Percentiles rank a stretch among this genome's conserved stretches.
phyloP scores from a whole-genome alignment of 2,329 filamentous ascomycete species.

The Hirsutella thompsonii region DNA sequence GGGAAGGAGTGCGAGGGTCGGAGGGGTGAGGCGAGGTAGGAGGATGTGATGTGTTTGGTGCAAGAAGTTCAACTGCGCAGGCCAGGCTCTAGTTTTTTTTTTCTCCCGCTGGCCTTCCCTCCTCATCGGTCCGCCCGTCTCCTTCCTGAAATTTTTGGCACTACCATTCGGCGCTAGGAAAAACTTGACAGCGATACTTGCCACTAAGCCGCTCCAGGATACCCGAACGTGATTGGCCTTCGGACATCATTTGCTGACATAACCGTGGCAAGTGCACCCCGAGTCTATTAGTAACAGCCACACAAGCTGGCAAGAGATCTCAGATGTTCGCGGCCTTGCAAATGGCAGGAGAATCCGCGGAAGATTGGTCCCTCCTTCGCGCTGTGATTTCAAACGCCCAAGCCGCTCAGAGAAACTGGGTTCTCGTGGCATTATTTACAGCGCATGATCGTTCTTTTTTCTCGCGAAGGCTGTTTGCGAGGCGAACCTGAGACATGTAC shows the following conservation, averaged over 20 bases:
- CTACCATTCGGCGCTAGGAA: conserved; percentile 8
- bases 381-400: too few relatives aligned
- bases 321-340: too few relatives aligned
- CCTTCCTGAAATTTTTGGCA: conserved; percentile 8
- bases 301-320: too few relatives aligned
- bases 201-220: background rate
- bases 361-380: too few relatives aligned
- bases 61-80: conserved; percentile 11
- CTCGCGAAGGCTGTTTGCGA: too few relatives aligned
- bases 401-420: too few relatives aligned
- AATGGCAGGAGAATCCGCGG: too few relatives aligned
- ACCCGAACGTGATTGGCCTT: conserved; percentile 3
- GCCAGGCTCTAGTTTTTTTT: conserved; percentile 10
- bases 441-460: too few relatives aligned
- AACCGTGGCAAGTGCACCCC: background rate
- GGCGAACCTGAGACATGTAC: too few relatives aligned
- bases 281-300: too few relatives aligned
- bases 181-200: conserved; percentile 2
- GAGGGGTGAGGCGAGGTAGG: conserved; percentile 8
- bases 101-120: conserved; percentile 4
- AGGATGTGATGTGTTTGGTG: conserved; percentile 9
- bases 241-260: background rate
- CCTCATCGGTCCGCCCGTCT: background rate
- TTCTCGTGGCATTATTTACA: too few relatives aligned
- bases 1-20: conserved; percentile 14